Conservation (phyloP, 768 basidiomycete genomes). For the Asterophora parasitica region DNA sequence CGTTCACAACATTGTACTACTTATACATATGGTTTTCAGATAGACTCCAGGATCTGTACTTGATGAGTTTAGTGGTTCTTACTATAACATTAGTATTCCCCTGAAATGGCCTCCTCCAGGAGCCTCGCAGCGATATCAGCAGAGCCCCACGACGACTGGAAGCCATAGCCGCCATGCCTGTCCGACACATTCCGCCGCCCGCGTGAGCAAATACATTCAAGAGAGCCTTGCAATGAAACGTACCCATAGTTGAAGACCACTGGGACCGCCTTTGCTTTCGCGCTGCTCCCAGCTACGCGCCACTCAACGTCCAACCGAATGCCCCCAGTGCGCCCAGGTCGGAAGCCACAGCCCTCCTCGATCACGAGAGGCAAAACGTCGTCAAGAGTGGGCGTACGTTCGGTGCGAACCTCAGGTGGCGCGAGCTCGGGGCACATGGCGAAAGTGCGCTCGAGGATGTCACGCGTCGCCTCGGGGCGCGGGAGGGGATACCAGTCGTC, state of each 20-base stretch:
- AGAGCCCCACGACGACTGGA: conserved; percentile 63
- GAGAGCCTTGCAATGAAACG: conserved; percentile 16
- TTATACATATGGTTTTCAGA: not conserved
- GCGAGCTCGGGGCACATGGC: conserved; percentile 53
- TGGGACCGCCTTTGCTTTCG: conserved; percentile 33
- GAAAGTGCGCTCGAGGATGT: conserved; percentile 52
- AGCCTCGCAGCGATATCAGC: conserved; percentile 48
- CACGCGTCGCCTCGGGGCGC: conserved; percentile 54
- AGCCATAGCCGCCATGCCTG: conserved; percentile 65
- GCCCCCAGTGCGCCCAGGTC: conserved; percentile 66
- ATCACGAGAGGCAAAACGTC: conserved; percentile 45
- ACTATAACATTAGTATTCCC: conserved; percentile 6
- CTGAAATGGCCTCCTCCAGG: conserved; percentile 32
- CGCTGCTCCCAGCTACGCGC: conserved; percentile 24
- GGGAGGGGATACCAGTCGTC: conserved; percentile 72
- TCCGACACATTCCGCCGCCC: not conserved
- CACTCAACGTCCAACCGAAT: conserved; percentile 53
- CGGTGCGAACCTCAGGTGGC: conserved; percentile 45
- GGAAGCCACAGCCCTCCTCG: conserved; percentile 54
- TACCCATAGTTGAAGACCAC: conserved; percentile 64
- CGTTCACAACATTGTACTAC: no score
- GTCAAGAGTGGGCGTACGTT: conserved; percentile 41
- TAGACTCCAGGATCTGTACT: no score
- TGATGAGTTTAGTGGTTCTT: not conserved
- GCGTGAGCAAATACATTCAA: not conserved